A percentile compares a stretch with the other conserved stretches of the same genome.
Evolutionary conservation across 306 rosid species (phyloP).

Genomic region (Echinosophora koreensis): DNA sequence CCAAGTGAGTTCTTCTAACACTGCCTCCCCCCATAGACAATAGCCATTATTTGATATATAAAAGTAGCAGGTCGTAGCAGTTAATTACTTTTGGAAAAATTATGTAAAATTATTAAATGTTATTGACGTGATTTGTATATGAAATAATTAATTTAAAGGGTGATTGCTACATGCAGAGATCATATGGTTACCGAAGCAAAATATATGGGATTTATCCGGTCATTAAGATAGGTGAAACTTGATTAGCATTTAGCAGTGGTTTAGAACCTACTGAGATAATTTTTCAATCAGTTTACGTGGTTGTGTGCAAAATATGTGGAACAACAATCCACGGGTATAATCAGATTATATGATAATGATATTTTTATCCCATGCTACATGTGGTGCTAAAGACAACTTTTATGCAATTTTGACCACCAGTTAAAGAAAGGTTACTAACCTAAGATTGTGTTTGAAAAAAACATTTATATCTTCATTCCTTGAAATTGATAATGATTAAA

Average conservation of each 20-base stretch:
- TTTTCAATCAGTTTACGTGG: background rate
- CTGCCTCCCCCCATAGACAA: background rate
- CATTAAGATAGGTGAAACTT: background rate
- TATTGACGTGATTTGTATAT: background rate
- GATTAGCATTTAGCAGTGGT: background rate
- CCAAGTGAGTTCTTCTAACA: conserved; percentile 14
- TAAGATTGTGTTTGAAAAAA: no score
- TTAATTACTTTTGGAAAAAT: conserved; percentile 27
- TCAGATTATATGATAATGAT: no score
- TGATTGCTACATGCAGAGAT: background rate
- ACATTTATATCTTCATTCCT: no score
- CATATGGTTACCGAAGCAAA: background rate
- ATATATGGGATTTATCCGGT: background rate
- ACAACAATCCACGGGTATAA: background rate
- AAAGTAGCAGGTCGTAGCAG: conserved; percentile 38
- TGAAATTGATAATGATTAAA: no score
- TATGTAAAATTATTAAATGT: background rate
- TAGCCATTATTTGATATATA: background rate
- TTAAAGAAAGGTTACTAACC: no score
- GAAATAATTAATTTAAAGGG: background rate
- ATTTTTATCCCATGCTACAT: no score
- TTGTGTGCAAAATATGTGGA: background rate
- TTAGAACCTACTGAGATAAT: background rate
- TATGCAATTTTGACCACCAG: no score
- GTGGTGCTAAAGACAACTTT: no score